Evolutionary conservation across 192 early-diverging fungal species (phyloP).

Genomic region (Glomus cerebriforme): DNA sequence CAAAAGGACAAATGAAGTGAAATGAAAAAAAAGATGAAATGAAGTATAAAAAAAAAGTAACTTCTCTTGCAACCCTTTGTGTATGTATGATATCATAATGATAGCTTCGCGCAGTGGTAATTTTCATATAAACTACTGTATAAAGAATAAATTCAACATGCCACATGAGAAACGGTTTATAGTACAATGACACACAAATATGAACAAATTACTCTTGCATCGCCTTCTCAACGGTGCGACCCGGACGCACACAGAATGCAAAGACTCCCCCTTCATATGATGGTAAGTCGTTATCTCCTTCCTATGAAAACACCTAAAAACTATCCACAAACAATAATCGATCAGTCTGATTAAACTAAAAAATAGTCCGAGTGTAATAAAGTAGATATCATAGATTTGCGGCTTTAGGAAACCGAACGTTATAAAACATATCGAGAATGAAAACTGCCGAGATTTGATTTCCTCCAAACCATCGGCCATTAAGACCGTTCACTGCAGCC

Average conservation of each 20-base stretch:
- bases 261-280: constrained; percentile 21
- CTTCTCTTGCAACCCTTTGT: constrained; percentile 31
- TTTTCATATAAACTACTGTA: constrained; percentile 26
- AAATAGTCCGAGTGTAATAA: background rate
- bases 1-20: constrained; percentile 19
- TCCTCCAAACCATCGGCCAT: constrained; percentile 90
- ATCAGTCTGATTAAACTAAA: constrained; percentile 27
- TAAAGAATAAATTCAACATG: constrained; percentile 30
- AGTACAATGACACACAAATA: constrained; percentile 30
- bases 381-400: constrained; percentile 43
- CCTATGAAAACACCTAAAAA: constrained; percentile 24
- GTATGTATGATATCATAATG: constrained; percentile 26
- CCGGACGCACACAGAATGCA: constrained; percentile 18
- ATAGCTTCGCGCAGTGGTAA: constrained; percentile 25
- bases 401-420: constrained; percentile 64
- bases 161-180: constrained; percentile 31
- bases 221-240: constrained; percentile 18
- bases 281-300: constrained; percentile 27
- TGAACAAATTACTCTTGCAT: constrained; percentile 31
- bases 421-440: constrained; percentile 65
- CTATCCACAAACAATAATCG: constrained; percentile 28
- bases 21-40: constrained; percentile 19
- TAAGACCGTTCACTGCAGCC: constrained; percentile 68
- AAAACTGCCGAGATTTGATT: constrained; percentile 69
- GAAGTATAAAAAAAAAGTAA: constrained; percentile 27